phyloP scores from a whole-genome alignment of 148 eudicot species.

The Rhododendron ovatum region DNA sequence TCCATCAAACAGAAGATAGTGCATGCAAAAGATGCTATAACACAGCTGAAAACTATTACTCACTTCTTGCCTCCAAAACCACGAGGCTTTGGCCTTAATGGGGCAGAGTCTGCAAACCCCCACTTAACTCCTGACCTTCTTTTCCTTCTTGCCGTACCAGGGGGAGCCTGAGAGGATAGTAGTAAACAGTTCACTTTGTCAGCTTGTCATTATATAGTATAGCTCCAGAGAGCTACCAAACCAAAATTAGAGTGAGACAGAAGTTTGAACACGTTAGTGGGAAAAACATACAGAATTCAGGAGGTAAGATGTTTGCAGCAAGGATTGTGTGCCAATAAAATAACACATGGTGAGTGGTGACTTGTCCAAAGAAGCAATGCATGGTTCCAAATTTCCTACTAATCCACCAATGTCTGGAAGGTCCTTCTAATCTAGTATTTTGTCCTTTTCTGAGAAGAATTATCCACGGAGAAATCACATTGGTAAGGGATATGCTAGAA shows the following conservation, averaged over 20 bases:
- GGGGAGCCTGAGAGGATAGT: conserved; percentile 62
- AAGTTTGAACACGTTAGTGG: neutral
- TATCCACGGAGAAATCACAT: neutral
- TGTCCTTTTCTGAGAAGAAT: neutral
- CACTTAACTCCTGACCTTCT: conserved; percentile 54
- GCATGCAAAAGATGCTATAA: conserved; percentile 8
- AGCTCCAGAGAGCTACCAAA: conserved; percentile 1
- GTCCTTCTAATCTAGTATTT: neutral
- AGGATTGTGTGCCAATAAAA: too few relatives aligned
- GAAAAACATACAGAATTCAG: neutral
- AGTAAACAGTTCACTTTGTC: neutral
- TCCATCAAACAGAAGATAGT: conserved; percentile 28
- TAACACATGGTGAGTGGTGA: neutral
- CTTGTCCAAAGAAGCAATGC: neutral
- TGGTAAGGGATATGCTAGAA: neutral
- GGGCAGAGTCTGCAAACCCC: conserved; percentile 57
- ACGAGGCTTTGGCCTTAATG: conserved; percentile 68
- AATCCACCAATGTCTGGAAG: conserved; percentile 1
- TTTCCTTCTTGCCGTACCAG: conserved; percentile 84
- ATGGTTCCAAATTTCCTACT: neutral
- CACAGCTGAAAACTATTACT: conserved; percentile 1
- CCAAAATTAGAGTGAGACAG: neutral
- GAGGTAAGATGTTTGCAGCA: neutral
- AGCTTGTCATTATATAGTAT: neutral
- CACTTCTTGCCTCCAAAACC: conserved; percentile 77